Evolutionary conservation across 2,329 filamentous ascomycete species (phyloP).

Genomic region (Pseudofabraea citricarpa): DNA sequence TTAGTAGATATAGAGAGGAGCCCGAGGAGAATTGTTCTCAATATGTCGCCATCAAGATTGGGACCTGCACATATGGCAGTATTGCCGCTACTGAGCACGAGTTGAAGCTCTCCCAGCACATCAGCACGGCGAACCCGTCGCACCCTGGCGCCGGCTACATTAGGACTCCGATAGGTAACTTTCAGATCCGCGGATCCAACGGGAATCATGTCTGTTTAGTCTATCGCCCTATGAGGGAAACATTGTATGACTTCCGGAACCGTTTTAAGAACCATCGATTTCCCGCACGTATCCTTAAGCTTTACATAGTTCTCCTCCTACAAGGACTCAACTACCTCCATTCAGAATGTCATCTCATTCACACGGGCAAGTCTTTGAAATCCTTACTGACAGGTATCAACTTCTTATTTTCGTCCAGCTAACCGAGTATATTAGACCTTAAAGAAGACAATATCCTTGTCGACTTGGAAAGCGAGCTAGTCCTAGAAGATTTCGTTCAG

Average conservation of each 20-base stretch:
- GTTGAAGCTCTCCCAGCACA: background rate
- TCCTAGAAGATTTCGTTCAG: conserved; percentile 12
- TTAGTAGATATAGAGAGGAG: no score
- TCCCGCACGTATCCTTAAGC: conserved; percentile 5
- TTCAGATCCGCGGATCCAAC: conserved; percentile 3
- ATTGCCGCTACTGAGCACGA: conserved; percentile 6
- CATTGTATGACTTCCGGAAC: conserved; percentile 6
- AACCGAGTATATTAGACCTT: no score
- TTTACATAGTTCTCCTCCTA: conserved; percentile 6
- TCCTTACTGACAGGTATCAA: conserved; percentile 1
- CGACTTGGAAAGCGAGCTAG: conserved; percentile 10
- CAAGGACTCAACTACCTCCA: conserved; percentile 7
- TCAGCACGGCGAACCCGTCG: conserved; percentile 6
- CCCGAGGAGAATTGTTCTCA: background rate
- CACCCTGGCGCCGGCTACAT: conserved; percentile 8
- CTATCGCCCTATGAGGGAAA: conserved; percentile 11
- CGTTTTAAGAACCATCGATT: conserved; percentile 4
- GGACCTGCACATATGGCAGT: conserved; percentile 1
- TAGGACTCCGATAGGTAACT: conserved; percentile 6
- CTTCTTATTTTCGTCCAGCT: background rate
- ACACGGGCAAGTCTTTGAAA: conserved; percentile 17
- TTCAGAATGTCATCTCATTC: conserved; percentile 17
- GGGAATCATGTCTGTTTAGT: conserved; percentile 11
- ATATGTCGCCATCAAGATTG: conserved; percentile 11
- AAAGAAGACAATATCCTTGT: conserved; percentile 16